Percentiles rank a stretch among this genome's conserved stretches.
phyloP scores from a whole-genome alignment of 1,284 basidiomycete genomes.

The Rhodotorula glutinis region DNA sequence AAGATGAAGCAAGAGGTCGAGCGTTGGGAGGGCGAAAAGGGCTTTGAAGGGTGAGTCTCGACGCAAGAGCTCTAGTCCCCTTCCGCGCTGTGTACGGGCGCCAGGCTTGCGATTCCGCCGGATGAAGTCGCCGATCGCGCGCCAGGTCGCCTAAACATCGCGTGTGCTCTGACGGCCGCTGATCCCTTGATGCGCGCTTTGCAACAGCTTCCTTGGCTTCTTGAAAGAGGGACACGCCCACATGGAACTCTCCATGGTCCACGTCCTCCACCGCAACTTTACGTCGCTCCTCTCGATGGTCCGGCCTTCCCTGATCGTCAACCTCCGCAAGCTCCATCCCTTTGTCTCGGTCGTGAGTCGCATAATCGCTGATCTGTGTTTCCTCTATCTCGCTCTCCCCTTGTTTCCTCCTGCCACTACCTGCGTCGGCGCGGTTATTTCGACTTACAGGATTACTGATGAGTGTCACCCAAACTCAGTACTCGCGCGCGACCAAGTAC shows the following conservation, averaged over 20 bases:
- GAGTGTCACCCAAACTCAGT: conserved; percentile 43
- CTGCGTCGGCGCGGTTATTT: not conserved
- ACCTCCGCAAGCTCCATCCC: conserved; percentile 49
- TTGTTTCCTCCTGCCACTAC: not conserved
- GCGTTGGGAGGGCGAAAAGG: conserved; percentile 54
- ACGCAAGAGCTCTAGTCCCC: no score
- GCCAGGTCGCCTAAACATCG: no score
- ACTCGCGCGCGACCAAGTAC: conserved; percentile 50
- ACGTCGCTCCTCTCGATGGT: conserved; percentile 50
- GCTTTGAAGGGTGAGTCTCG: conserved; percentile 48
- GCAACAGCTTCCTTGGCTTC: conserved; percentile 47
- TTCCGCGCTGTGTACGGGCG: no score
- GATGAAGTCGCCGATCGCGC: no score
- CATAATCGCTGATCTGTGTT: not conserved
- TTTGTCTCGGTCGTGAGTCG: conserved; percentile 44
- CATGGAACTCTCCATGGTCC: conserved; percentile 51
- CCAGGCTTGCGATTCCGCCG: no score
- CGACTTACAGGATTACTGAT: conserved; percentile 17
- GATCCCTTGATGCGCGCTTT: not conserved
- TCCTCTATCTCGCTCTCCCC: not conserved
- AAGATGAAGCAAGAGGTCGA: conserved; percentile 53
- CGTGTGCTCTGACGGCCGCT: no score
- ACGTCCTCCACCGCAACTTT: conserved; percentile 54
- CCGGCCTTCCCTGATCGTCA: conserved; percentile 51
- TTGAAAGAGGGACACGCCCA: conserved; percentile 51